phyloP scores from a whole-genome alignment of 176 grass and related monocot species.

The Tillandsia fasciculata region DNA sequence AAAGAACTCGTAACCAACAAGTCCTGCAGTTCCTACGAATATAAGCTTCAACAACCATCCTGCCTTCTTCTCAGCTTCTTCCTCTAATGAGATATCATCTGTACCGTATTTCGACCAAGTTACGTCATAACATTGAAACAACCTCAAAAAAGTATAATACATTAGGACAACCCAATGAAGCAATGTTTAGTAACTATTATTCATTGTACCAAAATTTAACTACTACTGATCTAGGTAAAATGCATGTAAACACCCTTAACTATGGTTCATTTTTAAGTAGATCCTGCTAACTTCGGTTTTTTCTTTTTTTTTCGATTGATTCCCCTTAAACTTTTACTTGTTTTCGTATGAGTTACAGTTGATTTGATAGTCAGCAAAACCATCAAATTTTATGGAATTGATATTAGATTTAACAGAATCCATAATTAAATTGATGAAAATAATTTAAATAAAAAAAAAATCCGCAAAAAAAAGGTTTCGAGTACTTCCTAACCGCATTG shows the following conservation, averaged over 20 bases:
- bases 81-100: constrained; percentile 81
- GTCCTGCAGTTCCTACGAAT: constrained; percentile 64
- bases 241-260: no score
- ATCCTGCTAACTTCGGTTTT: no score
- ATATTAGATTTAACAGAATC: no score
- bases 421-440: background rate
- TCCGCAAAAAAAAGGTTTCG: background rate
- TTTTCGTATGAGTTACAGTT: no score
- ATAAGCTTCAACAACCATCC: constrained; percentile 87
- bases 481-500: no score
- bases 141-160: background rate
- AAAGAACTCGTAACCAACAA: constrained; percentile 86
- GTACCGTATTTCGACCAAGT: constrained; percentile 17
- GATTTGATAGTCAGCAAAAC: no score
- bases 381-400: no score
- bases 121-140: background rate
- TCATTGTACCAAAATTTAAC: no score
- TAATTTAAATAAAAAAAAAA: background rate
- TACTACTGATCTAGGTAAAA: no score
- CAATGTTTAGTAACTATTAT: background rate
- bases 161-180: background rate
- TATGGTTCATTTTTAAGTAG: no score
- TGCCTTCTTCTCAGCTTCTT: constrained; percentile 81
- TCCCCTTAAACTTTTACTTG: no score
- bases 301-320: no score